These are phyloP conservation scores for Hypomontagnella submonticulosa DNA, from an alignment of 495 filamentous ascomycete species.

Conservation along the genomic window DNA sequence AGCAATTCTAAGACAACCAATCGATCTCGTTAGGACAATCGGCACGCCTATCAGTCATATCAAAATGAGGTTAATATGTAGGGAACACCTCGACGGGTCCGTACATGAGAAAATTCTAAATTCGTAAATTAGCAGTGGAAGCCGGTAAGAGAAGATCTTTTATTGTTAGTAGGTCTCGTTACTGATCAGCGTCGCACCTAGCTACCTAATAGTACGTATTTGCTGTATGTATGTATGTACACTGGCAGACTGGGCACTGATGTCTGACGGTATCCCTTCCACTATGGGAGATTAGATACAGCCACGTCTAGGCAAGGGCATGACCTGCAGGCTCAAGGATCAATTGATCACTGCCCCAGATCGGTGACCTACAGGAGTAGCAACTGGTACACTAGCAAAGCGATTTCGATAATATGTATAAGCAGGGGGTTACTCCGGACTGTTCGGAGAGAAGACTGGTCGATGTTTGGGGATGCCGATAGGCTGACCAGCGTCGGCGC, in stretches of 20 bases:
- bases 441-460: constrained; percentile 14
- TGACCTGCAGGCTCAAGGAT: constrained; percentile 34
- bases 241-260: too few relatives aligned
- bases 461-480: constrained; percentile 10
- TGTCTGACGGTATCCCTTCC: not conserved
- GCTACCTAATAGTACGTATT: not conserved
- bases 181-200: constrained; percentile 20
- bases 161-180: constrained; percentile 18
- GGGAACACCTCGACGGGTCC: constrained; percentile 14
- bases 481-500: constrained; percentile 15
- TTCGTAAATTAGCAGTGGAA: constrained; percentile 6
- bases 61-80: constrained; percentile 23
- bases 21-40: constrained; percentile 27
- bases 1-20: constrained; percentile 40
- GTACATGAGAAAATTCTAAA: constrained; percentile 14
- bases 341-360: constrained; percentile 24
- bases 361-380: constrained; percentile 20
- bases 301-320: constrained; percentile 36
- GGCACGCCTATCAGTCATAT: constrained; percentile 38
- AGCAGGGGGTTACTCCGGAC: constrained; percentile 32
- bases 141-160: constrained; percentile 14
- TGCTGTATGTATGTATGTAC: constrained; percentile 6
- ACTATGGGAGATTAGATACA: constrained; percentile 36
- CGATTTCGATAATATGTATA: constrained; percentile 22
- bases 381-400: not conserved